Percentiles rank a stretch among this genome's conserved stretches.
These are phyloP conservation scores for Plasmodium ovale DNA, from an alignment of 169 alveolate genomes.

Conservation along the genomic window DNA sequence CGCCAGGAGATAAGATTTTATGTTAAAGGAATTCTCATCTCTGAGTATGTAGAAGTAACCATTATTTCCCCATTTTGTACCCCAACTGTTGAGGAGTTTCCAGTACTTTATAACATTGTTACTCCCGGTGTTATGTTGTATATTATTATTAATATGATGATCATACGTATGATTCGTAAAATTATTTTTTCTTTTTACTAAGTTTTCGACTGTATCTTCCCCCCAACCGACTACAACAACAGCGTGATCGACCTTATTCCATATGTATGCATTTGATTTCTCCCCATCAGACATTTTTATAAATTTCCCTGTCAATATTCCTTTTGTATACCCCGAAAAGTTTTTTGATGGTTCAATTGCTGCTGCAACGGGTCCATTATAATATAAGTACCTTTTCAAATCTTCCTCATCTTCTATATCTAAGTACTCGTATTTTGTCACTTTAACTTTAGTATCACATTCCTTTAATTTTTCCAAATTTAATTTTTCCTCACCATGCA, in stretches of 20 bases:
- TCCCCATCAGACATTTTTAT: constrained; percentile 70
- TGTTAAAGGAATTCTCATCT: constrained; percentile 43
- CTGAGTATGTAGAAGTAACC: constrained; percentile 67
- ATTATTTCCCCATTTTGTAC: constrained; percentile 50
- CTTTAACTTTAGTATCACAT: constrained; percentile 56
- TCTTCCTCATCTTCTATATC: constrained; percentile 72
- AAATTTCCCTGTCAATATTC: constrained; percentile 41
- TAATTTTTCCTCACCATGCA: background rate
- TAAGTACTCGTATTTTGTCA: constrained; percentile 40
- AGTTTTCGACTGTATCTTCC: constrained; percentile 39
- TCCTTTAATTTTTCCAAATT: background rate
- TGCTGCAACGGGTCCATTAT: constrained; percentile 76
- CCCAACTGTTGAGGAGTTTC: constrained; percentile 75
- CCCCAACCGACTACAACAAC: constrained; percentile 77
- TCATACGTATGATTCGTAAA: background rate
- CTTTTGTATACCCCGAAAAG: constrained; percentile 30
- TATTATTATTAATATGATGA: background rate
- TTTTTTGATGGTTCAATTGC: constrained; percentile 68
- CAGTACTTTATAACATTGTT: constrained; percentile 46
- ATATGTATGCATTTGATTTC: constrained; percentile 58
- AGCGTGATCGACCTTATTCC: constrained; percentile 77
- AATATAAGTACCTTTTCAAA: constrained; percentile 49
- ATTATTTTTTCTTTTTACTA: constrained; percentile 26
- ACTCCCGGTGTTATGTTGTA: background rate
- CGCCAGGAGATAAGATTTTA: constrained; percentile 46